Base-by-base conservation (phyloP, 306 rosid species). In the Arachis hypogaea region DNA sequence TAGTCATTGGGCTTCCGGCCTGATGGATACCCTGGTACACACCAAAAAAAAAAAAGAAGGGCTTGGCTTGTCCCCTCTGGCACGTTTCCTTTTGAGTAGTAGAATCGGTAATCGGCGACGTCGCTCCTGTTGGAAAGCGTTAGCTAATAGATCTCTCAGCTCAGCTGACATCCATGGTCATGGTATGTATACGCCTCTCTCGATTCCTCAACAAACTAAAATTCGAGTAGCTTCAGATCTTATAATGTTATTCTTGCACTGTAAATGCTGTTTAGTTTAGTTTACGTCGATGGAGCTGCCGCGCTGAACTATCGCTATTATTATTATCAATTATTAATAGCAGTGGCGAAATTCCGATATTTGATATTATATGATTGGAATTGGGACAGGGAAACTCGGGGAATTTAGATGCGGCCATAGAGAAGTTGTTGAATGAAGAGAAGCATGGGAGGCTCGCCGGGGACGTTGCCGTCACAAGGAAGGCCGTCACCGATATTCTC, bases 401-500 rank as follows among this genome's bases (percentile, higher is more conserved):
- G 5, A 85, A 82, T 73, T 77, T 92, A 62, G 96, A 90, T 68
- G 80, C 76, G 0, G 63, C 77, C 7, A 85, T 92, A 46, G 96
- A 90, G 86, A 83, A 85, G 58, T 61, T 92, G 78, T 76, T 90
- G 69, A 90, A 85, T 84, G 88, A 75, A 38, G 98, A 88, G 87
- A 92, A 90, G 84, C 93, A 92, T 74, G 85, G 85, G 91, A 87
- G 94, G 77, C 89, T 85, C 1, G 75, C 87, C 33, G 96, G 96
- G 5, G 93, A 89, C 0, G 96, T 92, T 43, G 81, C 87, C 28
- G 93, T 89, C 67, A 89, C 96, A n/a, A 88, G 84, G 84, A 92
- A 89, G 75, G 96, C 98, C 3, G 96, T 51, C 76, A 85, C 89
- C 11, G 93, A 89, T 14, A 90, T 92, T 76, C 81, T 90, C 12